These are phyloP conservation scores for Quercus gilva DNA, from an alignment of 306 rosid species.

Conservation along the genomic window DNA sequence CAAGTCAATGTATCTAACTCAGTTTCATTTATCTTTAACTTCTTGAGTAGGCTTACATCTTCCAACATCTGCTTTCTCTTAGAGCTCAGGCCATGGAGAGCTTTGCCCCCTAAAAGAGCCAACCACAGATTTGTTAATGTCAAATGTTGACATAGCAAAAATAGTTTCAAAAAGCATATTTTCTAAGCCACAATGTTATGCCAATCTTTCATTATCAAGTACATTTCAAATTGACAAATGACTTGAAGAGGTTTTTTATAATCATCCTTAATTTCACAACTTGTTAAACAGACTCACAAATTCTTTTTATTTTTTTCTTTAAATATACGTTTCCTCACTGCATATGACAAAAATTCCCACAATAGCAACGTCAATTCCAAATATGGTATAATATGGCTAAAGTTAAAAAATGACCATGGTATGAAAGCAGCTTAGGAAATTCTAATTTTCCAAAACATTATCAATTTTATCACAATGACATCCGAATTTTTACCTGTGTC, in stretches of 20 bases:
- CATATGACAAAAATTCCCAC: not conserved
- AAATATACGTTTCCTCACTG: not conserved
- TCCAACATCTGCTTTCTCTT: constrained; percentile 62
- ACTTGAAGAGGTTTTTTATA: not conserved
- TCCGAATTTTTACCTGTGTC: constrained; percentile 37
- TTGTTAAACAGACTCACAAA: no score
- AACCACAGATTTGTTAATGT: not conserved
- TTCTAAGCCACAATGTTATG: not conserved
- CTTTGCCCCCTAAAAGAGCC: constrained; percentile 15
- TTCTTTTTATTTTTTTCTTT: not conserved
- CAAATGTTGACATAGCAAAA: not conserved
- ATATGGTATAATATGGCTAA: not conserved
- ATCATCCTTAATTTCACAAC: no score
- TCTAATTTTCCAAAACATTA: not conserved
- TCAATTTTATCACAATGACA: not conserved
- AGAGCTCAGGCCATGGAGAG: constrained; percentile 30
- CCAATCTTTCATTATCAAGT: not conserved
- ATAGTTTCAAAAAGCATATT: not conserved
- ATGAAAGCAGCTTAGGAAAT: not conserved
- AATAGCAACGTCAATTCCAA: not conserved
- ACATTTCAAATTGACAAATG: not conserved
- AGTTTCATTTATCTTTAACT: constrained; percentile 57
- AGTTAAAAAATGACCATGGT: not conserved
- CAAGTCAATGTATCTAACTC: constrained; percentile 37
- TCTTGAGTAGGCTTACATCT: constrained; percentile 52